Percentiles rank a stretch among this genome's conserved stretches.
phyloP scores from a whole-genome alignment of 2,329 filamentous ascomycete genomes.

The Chrysoporthe deuterocubensis region DNA sequence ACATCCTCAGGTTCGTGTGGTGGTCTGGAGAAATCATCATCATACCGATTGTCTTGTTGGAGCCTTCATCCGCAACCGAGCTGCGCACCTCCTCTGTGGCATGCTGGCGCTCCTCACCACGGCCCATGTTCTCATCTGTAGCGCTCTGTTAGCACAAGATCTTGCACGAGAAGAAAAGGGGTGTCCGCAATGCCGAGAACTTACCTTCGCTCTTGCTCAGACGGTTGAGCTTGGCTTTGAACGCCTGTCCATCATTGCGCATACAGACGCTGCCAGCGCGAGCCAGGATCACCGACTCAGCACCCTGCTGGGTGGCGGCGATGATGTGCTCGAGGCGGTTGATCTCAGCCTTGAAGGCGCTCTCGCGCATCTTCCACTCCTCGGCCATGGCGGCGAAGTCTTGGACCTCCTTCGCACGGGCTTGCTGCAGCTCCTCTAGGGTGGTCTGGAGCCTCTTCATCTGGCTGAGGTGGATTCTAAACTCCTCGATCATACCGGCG shows the following conservation, averaged over 20 bases:
- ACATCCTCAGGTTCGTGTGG: not conserved
- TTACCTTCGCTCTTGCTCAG: slow-evolving; percentile 24
- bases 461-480: slow-evolving; percentile 15
- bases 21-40: slow-evolving; percentile 14
- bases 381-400: slow-evolving; percentile 18
- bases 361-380: slow-evolving; percentile 25
- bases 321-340: slow-evolving; percentile 28
- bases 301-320: slow-evolving; percentile 20
- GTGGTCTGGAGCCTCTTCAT: not conserved
- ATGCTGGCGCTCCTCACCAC: not conserved
- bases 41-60: not conserved
- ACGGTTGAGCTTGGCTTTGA: slow-evolving; percentile 18
- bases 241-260: slow-evolving; percentile 18
- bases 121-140: not conserved
- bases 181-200: not conserved
- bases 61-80: slow-evolving; percentile 5
- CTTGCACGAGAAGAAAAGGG: not conserved
- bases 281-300: slow-evolving; percentile 21
- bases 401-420: slow-evolving; percentile 20
- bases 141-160: not conserved
- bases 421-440: slow-evolving; percentile 7
- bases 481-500: slow-evolving; percentile 26
- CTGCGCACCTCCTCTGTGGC: slow-evolving; percentile 10
- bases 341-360: slow-evolving; percentile 26
- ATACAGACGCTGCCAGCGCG: slow-evolving; percentile 24